Base-by-base conservation (phyloP, 176 grass and related monocot species). In the Chloris gayana region DNA sequence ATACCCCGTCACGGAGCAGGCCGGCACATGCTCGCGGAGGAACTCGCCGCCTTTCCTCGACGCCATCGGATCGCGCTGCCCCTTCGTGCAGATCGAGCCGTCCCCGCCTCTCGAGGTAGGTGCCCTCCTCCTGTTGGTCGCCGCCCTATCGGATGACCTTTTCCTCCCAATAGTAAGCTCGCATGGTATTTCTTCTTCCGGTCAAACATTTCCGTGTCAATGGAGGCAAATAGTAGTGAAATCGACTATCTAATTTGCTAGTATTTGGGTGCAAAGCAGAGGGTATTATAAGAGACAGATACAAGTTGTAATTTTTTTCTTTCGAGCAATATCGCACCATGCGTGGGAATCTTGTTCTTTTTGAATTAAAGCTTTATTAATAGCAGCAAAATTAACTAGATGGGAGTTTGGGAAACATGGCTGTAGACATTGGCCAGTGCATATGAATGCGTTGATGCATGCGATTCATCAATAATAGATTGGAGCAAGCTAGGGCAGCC, bases 61-160 rank as follows among this genome's bases (percentile, higher is more conserved):
- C 75, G 49, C 54, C 39, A 17, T 94, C 60, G 79, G 56, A 26
- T 80, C 66, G 34, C 82, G 83, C 27, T 94, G 91, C 78, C 83
- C 85, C 84, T 49, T 41, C 74, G 51, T 33, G 35, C 73, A 69
- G 83, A 88, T 94, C 88, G 76, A 78, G 77, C 61, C 84, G 6
- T 86, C 72, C 25, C 81, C 22, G 60, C 88, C 85, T 77, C 41
- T 79, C 17, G 91, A 88, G 88, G 91, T 94, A 86, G 65, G 64
- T 34, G 1, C 15, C 27, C 21, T 22, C 51, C 59, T 15, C 26
- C 42, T 0, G 13, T 13, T 54, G 10, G 54, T 17, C 66, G 4
- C 72, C 73, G 21, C 57, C 14, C 4, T 12, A 24, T 13, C 29
- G 37, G 15, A 9, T n/a, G 67, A 15, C 5, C 65, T 21, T 19